Evolutionary conservation across 345 rosid genomes (phyloP).

Genomic region (Corymbia maculata): DNA sequence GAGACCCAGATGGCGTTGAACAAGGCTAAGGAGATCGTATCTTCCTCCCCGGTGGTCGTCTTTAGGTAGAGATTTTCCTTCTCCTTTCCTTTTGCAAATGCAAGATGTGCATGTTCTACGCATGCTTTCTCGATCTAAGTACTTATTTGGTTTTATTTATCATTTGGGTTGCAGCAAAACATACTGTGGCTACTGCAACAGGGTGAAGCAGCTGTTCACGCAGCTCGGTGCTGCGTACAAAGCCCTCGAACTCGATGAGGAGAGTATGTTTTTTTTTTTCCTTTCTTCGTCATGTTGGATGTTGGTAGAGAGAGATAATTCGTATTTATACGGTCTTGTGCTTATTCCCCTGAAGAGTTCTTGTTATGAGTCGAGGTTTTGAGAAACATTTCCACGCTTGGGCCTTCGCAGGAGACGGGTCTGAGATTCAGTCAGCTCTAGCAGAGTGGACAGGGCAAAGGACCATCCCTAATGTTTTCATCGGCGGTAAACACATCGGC

Average conservation of each 20-base stretch:
- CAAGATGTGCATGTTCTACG: background rate
- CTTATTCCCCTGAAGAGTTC: background rate
- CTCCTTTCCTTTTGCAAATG: background rate
- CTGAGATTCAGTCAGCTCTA: conserved; percentile 21
- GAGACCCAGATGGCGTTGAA: conserved; percentile 28
- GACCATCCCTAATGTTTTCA: conserved; percentile 35
- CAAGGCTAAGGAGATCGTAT: conserved; percentile 49
- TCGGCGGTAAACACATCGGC: conserved; percentile 23
- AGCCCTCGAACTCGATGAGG: conserved; percentile 19
- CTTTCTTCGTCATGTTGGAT: too few species aligned
- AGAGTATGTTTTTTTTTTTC: conserved; percentile 4
- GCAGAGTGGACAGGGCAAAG: conserved; percentile 20
- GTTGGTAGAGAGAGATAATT: background rate
- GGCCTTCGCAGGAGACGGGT: conserved; percentile 19
- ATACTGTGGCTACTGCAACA: conserved; percentile 15
- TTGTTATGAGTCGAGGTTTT: background rate
- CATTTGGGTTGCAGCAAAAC: conserved; percentile 13
- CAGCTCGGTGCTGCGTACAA: conserved; percentile 16
- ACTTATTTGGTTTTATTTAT: background rate
- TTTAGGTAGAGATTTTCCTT: conserved; percentile 29
- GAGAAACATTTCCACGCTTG: background rate
- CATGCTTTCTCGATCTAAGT: background rate
- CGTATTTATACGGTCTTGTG: background rate
- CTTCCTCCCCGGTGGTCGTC: conserved; percentile 53
- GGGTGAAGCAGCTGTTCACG: conserved; percentile 23